These are phyloP conservation scores for Cutaneotrichosporon cavernicola DNA, from an alignment of 1,284 basidiomycete genomes.

Conservation along the genomic window DNA sequence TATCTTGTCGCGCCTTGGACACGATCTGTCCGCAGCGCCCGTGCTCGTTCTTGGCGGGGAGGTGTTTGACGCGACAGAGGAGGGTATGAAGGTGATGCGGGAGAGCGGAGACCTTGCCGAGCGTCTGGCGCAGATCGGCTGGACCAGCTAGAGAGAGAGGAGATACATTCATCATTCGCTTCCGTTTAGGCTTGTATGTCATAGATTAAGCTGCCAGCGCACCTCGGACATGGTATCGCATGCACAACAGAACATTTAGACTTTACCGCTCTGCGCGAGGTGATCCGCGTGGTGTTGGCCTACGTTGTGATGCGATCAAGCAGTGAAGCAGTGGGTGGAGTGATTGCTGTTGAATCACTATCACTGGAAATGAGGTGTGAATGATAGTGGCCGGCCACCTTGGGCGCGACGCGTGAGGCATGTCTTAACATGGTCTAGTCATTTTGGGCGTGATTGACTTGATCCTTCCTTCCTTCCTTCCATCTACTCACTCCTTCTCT, in stretches of 20 bases:
- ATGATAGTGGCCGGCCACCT: background rate
- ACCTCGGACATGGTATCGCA: background rate
- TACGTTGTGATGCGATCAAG: no score
- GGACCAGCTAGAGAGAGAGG: conserved; percentile 9
- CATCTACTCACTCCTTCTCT: background rate
- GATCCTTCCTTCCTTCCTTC: background rate
- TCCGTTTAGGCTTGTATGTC: conserved; percentile 2
- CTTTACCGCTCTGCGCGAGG: background rate
- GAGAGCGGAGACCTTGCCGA: conserved; percentile 29
- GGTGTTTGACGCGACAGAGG: conserved; percentile 28
- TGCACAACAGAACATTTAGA: background rate
- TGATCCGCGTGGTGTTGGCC: no score
- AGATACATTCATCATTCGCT: background rate
- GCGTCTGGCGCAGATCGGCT: conserved; percentile 21
- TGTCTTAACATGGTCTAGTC: background rate
- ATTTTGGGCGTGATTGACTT: conserved; percentile 4
- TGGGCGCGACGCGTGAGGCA: background rate
- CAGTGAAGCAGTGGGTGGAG: background rate
- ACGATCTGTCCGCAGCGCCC: conserved; percentile 30
- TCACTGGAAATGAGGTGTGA: background rate
- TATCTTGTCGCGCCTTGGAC: conserved; percentile 31
- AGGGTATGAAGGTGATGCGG: conserved; percentile 30
- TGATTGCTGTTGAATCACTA: background rate
- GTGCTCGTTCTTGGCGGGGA: conserved; percentile 42
- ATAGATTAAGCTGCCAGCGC: background rate